Base-by-base conservation (phyloP, 768 basidiomycete genomes). In the Coprinopsis marcescibilis region DNA sequence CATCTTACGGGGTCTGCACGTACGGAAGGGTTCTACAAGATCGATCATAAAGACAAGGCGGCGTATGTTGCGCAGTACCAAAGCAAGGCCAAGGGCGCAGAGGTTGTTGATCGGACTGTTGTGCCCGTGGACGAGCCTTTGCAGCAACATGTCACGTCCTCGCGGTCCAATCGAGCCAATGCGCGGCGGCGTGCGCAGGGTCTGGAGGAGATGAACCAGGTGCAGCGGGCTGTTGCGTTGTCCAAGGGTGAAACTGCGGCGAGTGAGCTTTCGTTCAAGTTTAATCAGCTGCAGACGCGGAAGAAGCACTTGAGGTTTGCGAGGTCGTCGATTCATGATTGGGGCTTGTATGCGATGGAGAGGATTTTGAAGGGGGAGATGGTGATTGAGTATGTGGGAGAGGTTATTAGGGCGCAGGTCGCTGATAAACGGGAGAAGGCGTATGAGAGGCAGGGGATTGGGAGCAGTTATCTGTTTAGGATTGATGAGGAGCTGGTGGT, bases 381-480 rank as follows among this genome's bases (percentile, higher is more conserved):
- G 93, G 95, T 99, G 24, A 97, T 98, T 65, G 96, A 99, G 69
- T 99, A 99, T 59, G 96, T 99, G 5, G 96, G 96, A 15, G 96
- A 99, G 74, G 77, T 97, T 52, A 92, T 97, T 54, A 78, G 96
- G 8, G 90, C 92, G 35, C 86, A 89, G 57, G 90, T 97, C 10
- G 96, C 96, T 21, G 96, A 98, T 57, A 91, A 93, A 63, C 77
- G 96, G 40, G 96, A 99, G 73, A 95, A 96, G 72, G 80, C 83
- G 55, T 99, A 99, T 62, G 91, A 97, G 69, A 77, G 92, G 44
- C 91, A 93, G 60, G 96, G 96, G 2, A 99, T 99, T 52, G 96
- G 96, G 13, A 94, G 91, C 64, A 94, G 90, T 60, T 99, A 99
- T 68, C 72, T 99, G 41, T 99, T 99, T 71, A 75, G 96, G 52